Percentiles rank a stretch among this genome's conserved stretches.
These are phyloP conservation scores for Malus hybrid DNA, from an alignment of 331 rosid genomes.

Conservation along the genomic window DNA sequence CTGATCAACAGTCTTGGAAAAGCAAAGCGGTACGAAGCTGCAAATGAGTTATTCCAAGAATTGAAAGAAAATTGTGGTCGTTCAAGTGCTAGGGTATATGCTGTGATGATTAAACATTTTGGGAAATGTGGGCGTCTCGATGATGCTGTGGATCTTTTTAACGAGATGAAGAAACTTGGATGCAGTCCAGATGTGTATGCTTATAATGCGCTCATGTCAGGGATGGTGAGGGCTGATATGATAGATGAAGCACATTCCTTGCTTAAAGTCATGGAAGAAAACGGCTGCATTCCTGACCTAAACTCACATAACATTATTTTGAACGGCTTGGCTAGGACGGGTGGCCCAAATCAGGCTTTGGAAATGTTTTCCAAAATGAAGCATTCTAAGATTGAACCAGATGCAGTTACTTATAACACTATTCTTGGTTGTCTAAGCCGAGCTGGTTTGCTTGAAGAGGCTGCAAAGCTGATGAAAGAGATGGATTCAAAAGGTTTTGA, in stretches of 20 bases:
- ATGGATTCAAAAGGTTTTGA: constrained; percentile 68
- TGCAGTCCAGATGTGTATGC: constrained; percentile 78
- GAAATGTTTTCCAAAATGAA: constrained; percentile 74
- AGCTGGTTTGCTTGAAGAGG: constrained; percentile 89
- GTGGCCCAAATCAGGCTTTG: constrained; percentile 71
- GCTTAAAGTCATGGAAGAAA: constrained; percentile 73
- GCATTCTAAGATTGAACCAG: constrained; percentile 53
- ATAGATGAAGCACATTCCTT: constrained; percentile 67
- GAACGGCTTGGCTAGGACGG: constrained; percentile 69
- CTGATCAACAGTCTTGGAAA: constrained; percentile 84
- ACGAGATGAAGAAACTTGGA: constrained; percentile 80
- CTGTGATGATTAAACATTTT: constrained; percentile 94
- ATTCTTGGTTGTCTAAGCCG: constrained; percentile 86
- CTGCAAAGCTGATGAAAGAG: constrained; percentile 88
- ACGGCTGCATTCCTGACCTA: constrained; percentile 66
- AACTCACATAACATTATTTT: constrained; percentile 80
- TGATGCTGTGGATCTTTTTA: constrained; percentile 71
- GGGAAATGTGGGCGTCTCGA: constrained; percentile 77
- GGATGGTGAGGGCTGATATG: constrained; percentile 81
- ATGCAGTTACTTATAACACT: constrained; percentile 81
- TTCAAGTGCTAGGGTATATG: constrained; percentile 91
- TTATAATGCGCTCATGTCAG: constrained; percentile 96
- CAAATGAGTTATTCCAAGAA: constrained; percentile 84
- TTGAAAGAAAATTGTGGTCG: constrained; percentile 80
- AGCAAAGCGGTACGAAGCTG: constrained; percentile 90